Evolutionary conservation across 179 eudicot genomes (phyloP).

Genomic region (Sideroxylon spinosum): DNA sequence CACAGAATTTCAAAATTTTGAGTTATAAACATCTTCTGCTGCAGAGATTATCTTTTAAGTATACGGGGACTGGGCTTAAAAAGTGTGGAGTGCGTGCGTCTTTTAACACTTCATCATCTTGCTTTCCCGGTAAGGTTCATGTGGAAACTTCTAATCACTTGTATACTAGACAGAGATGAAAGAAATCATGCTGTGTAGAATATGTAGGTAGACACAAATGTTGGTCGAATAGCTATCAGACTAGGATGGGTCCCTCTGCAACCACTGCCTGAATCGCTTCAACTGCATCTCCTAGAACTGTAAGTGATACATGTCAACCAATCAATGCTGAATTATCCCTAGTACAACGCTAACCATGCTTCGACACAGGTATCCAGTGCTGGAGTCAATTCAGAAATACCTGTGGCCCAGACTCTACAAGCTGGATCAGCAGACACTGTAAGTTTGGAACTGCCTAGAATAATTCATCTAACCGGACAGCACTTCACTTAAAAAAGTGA

Average conservation of each 20-base stretch:
- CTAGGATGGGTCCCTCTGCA: constrained; percentile 98
- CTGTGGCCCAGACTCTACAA: constrained; percentile 71
- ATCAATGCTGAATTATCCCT: background rate
- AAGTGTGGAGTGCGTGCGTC: constrained; percentile 89
- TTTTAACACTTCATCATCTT: constrained; percentile 81
- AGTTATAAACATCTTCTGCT: constrained; percentile 9
- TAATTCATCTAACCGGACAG: too few relatives aligned
- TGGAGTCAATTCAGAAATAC: constrained; percentile 57
- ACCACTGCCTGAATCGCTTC: constrained; percentile 89
- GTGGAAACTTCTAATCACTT: constrained; percentile 10
- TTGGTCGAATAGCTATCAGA: constrained; percentile 82
- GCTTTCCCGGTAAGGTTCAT: constrained; percentile 82
- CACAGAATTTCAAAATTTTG: background rate
- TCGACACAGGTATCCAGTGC: constrained; percentile 46
- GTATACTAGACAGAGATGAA: constrained; percentile 1
- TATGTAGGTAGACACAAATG: constrained; percentile 88
- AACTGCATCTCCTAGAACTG: constrained; percentile 85
- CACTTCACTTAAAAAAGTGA: too few relatives aligned
- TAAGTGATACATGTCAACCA: constrained; percentile 27
- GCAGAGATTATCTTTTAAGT: constrained; percentile 82
- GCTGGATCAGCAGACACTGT: constrained; percentile 67
- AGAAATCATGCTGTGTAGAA: constrained; percentile 8
- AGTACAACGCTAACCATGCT: constrained; percentile 4
- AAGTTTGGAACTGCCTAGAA: constrained; percentile 15
- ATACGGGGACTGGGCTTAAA: constrained; percentile 85